Conservation (phyloP, 306 rosid species). For the Lupinus albus region DNA sequence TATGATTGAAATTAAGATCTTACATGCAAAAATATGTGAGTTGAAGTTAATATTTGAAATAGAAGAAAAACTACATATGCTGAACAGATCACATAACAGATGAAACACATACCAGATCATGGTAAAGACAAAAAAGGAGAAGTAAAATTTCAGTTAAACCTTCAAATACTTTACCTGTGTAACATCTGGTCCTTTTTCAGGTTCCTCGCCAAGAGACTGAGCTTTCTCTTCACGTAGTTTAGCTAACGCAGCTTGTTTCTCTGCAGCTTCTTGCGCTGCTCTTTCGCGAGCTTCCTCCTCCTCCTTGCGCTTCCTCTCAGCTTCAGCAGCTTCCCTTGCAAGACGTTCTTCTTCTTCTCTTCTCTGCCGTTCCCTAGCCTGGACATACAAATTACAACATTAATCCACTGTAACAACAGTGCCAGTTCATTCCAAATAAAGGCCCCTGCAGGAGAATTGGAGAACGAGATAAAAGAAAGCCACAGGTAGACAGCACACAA, state of each 20-base stretch:
- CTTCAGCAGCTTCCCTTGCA: constrained; percentile 96
- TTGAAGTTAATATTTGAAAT: neutral
- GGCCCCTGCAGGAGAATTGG: neutral
- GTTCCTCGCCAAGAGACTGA: constrained; percentile 82
- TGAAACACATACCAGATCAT: constrained; percentile 10
- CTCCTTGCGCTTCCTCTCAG: constrained; percentile 79
- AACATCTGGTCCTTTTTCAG: constrained; percentile 89
- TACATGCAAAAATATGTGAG: neutral
- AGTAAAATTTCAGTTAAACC: constrained; percentile 19
- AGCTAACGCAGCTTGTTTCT: constrained; percentile 81
- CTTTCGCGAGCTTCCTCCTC: constrained; percentile 92
- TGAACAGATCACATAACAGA: constrained; percentile 15
- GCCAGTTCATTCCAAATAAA: too few relatives aligned
- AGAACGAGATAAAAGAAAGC: constrained; percentile 23
- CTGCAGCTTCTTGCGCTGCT: constrained; percentile 86
- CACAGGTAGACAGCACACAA: constrained; percentile 10
- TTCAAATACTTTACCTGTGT: constrained; percentile 64
- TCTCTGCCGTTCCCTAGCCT: constrained; percentile 95
- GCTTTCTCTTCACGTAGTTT: constrained; percentile 82
- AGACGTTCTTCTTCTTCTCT: constrained; percentile 90
- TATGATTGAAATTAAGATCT: constrained; percentile 5
- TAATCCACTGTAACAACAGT: constrained; percentile 17
- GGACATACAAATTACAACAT: constrained; percentile 31
- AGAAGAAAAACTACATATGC: neutral
- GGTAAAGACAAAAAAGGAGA: constrained; percentile 4